phyloP scores from a whole-genome alignment of 2,329 filamentous ascomycete genomes.

The Pseudogymnoascus sp. region DNA sequence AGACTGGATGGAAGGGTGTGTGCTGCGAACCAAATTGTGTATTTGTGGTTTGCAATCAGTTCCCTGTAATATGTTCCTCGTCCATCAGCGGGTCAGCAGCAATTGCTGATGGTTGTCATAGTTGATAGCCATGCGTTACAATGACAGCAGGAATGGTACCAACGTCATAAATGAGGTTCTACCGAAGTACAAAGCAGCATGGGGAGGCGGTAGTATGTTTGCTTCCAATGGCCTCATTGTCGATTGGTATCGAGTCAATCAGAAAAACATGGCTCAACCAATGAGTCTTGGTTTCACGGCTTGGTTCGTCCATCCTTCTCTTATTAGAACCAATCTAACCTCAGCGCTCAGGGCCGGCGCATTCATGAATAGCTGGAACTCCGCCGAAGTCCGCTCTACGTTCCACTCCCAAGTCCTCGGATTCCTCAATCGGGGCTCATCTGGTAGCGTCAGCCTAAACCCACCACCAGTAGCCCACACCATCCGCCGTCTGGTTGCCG shows the following conservation, averaged over 20 bases:
- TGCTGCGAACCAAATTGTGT: conserved; percentile 36
- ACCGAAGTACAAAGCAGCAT: conserved; percentile 31
- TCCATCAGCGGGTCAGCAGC: not conserved
- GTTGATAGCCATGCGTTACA: conserved; percentile 32
- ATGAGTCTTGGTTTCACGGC: conserved; percentile 21
- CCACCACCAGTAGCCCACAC: conserved; percentile 19
- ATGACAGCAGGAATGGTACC: conserved; percentile 29
- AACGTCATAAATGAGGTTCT: conserved; percentile 26
- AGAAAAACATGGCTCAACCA: conserved; percentile 19
- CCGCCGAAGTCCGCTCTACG: conserved; percentile 21
- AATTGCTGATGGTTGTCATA: conserved; percentile 13
- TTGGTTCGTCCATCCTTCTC: conserved; percentile 21
- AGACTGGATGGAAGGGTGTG: conserved; percentile 31
- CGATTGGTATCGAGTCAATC: conserved; percentile 23
- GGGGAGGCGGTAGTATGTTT: conserved; percentile 27
- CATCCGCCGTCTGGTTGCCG: conserved; percentile 17
- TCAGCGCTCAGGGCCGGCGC: conserved; percentile 21
- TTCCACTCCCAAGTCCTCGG: conserved; percentile 22
- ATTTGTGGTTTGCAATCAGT: conserved; percentile 36
- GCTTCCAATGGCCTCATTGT: conserved; percentile 22
- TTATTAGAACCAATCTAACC: not conserved
- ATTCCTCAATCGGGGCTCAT: conserved; percentile 21
- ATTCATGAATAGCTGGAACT: conserved; percentile 33
- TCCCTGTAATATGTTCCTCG: conserved; percentile 27
- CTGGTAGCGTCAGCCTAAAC: conserved; percentile 21